Percentiles rank a stretch among this genome's conserved stretches.
Conservation (phyloP, 1,284 basidiomycete genomes). For the Albatrellus sp. region DNA sequence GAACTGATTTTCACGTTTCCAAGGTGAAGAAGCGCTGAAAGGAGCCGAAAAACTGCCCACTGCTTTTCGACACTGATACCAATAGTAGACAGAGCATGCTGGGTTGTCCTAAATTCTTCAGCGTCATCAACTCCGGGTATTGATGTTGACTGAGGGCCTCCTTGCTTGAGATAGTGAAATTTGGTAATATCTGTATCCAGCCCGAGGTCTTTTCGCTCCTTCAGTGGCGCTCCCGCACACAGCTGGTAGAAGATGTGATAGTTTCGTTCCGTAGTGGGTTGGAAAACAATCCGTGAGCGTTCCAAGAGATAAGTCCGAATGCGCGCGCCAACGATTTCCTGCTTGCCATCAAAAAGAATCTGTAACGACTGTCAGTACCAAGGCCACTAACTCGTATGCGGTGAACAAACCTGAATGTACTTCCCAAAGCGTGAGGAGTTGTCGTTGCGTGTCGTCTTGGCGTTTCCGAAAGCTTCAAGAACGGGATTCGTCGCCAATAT, state of each 20-base stretch:
- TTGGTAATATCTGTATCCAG: constrained; percentile 78
- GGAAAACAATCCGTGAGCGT: constrained; percentile 94
- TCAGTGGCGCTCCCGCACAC: constrained; percentile 90
- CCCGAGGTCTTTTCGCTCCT: constrained; percentile 91
- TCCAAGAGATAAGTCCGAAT: constrained; percentile 97
- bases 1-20: constrained; percentile 91
- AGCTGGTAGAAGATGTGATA: constrained; percentile 99
- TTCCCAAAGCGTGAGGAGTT: constrained; percentile 99
- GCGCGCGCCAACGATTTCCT: constrained; percentile 95
- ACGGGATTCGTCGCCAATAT: constrained; percentile 98
- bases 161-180: constrained; percentile 91
- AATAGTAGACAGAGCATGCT: constrained; percentile 91
- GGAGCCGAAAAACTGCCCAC: constrained; percentile 93
- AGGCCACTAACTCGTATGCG: not conserved
- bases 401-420: constrained; percentile 81
- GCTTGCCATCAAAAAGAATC: constrained; percentile 92
- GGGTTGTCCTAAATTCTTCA: constrained; percentile 89
- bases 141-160: constrained; percentile 74
- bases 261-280: constrained; percentile 93
- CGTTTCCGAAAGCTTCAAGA: constrained; percentile 98
- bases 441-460: constrained; percentile 98
- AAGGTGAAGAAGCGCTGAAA: constrained; percentile 90
- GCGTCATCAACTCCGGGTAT: constrained; percentile 92
- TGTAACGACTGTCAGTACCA: constrained; percentile 20
- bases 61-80: constrained; percentile 96